These are phyloP conservation scores for Xylaria bambusicola DNA, from an alignment of 495 filamentous ascomycete genomes.

Conservation along the genomic window DNA sequence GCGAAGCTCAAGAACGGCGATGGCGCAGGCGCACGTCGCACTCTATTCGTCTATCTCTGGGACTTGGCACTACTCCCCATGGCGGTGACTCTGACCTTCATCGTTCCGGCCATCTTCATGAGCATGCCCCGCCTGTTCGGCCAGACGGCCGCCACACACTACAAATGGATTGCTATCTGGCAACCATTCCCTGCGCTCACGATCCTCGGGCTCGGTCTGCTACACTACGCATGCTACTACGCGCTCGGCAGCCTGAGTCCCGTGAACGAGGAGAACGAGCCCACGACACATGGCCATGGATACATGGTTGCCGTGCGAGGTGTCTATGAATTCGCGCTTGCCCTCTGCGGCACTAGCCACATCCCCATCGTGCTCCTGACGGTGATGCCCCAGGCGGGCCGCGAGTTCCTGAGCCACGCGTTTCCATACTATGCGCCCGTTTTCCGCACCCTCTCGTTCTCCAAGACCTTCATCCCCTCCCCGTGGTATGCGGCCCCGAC, in stretches of 20 bases:
- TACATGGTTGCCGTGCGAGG: slow-evolving; percentile 45
- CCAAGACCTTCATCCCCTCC: slow-evolving; percentile 30
- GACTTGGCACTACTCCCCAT: slow-evolving; percentile 52
- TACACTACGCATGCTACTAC: slow-evolving; percentile 32
- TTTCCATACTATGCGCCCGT: slow-evolving; percentile 47
- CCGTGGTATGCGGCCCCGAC: slow-evolving; percentile 22
- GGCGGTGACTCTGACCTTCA: slow-evolving; percentile 50
- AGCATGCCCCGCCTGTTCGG: slow-evolving; percentile 50
- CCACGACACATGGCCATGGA: slow-evolving; percentile 26
- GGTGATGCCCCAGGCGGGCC: slow-evolving; percentile 38
- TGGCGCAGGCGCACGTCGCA: slow-evolving; percentile 44
- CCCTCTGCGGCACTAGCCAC: slow-evolving; percentile 50
- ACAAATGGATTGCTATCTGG: slow-evolving; percentile 60
- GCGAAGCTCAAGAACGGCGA: slow-evolving; percentile 31
- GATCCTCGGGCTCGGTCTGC: slow-evolving; percentile 32
- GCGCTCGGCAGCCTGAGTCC: slow-evolving; percentile 25
- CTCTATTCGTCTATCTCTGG: slow-evolving; percentile 48
- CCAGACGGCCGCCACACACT: slow-evolving; percentile 52
- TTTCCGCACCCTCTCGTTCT: slow-evolving; percentile 45
- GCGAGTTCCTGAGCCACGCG: slow-evolving; percentile 36
- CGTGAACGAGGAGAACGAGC: slow-evolving; percentile 29
- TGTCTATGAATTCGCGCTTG: slow-evolving; percentile 58
- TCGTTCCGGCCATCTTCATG: slow-evolving; percentile 55
- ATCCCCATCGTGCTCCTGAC: slow-evolving; percentile 41
- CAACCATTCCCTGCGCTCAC: slow-evolving; percentile 60